A percentile compares a stretch with the other conserved stretches of the same genome.
Conservation (phyloP, 2,329 filamentous ascomycete genomes). For the Ophioceras dolichostomum region DNA sequence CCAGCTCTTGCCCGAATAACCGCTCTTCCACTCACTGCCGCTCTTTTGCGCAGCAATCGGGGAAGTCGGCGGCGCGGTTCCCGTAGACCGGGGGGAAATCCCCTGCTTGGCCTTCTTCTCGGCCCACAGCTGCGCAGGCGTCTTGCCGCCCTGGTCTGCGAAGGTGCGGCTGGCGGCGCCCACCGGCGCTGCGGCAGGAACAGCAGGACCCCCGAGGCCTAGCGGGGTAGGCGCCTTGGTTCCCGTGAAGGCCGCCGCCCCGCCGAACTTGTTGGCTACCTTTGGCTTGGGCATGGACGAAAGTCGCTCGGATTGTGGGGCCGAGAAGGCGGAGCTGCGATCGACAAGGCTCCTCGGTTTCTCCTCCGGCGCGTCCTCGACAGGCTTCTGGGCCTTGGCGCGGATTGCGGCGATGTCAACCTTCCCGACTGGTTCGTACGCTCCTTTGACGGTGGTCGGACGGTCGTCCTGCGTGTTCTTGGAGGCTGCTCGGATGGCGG, state of each 20-base stretch:
- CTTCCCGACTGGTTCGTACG: constrained; percentile 91
- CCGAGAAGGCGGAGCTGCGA: constrained; percentile 59
- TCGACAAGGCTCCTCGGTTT: constrained; percentile 58
- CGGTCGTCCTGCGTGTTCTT: constrained; percentile 62
- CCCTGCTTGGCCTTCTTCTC: constrained; percentile 82
- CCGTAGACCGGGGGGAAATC: constrained; percentile 24
- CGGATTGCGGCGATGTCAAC: constrained; percentile 94
- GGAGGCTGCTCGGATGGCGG: constrained; percentile 68
- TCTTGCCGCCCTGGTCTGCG: constrained; percentile 90
- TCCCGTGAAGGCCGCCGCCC: constrained; percentile 56
- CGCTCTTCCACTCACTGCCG: constrained; percentile 79
- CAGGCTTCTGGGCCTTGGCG: constrained; percentile 60
- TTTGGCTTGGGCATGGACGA: constrained; percentile 90
- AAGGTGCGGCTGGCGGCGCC: constrained; percentile 84
- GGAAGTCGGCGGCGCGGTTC: constrained; percentile 33
- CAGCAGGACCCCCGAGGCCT: constrained; percentile 50
- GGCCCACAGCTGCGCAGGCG: constrained; percentile 91
- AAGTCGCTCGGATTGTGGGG: constrained; percentile 58
- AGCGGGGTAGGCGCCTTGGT: constrained; percentile 81
- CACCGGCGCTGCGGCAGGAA: constrained; percentile 47
- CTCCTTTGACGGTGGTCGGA: constrained; percentile 75
- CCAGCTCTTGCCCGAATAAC: constrained; percentile 85
- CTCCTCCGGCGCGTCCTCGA: constrained; percentile 26
- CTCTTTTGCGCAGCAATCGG: constrained; percentile 58
- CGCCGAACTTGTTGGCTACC: constrained; percentile 78